phyloP scores from a whole-genome alignment of 176 grass and related monocot genomes.

The Phragmites australis region DNA sequence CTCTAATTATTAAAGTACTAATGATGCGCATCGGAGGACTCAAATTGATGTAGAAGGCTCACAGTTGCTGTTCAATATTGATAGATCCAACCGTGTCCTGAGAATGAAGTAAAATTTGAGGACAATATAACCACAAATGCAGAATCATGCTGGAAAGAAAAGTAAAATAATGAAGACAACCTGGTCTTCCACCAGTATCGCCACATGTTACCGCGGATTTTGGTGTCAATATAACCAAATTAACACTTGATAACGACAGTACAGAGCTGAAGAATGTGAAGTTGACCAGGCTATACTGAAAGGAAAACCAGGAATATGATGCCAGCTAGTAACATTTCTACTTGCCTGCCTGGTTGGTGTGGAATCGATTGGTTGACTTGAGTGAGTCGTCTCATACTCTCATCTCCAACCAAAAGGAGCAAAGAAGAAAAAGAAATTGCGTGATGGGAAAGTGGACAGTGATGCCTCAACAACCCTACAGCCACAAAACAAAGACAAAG shows the following conservation, averaged over 20 bases:
- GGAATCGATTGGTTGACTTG: slow-evolving; percentile 27
- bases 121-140: not conserved
- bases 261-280: not conserved
- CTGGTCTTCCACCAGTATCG: not conserved
- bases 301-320: not conserved
- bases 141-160: not conserved
- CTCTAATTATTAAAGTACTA: not conserved
- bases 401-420: slow-evolving; percentile 22
- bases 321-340: not conserved
- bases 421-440: slow-evolving; percentile 23
- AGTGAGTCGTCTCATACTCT: slow-evolving; percentile 19
- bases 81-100: not conserved
- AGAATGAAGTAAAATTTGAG: not conserved
- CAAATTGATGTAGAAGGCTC: not conserved
- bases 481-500: slow-evolving; percentile 45
- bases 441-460: slow-evolving; percentile 45
- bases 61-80: not conserved
- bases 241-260: not conserved
- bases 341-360: slow-evolving; percentile 1
- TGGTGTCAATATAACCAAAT: not conserved
- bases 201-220: not conserved
- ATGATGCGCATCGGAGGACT: not conserved
- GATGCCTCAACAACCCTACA: slow-evolving; percentile 46
- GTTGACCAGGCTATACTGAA: slow-evolving; percentile 30
- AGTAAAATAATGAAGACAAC: not conserved